Evolutionary conservation across 345 rosid species (phyloP).

Genomic region (Acer negundo): DNA sequence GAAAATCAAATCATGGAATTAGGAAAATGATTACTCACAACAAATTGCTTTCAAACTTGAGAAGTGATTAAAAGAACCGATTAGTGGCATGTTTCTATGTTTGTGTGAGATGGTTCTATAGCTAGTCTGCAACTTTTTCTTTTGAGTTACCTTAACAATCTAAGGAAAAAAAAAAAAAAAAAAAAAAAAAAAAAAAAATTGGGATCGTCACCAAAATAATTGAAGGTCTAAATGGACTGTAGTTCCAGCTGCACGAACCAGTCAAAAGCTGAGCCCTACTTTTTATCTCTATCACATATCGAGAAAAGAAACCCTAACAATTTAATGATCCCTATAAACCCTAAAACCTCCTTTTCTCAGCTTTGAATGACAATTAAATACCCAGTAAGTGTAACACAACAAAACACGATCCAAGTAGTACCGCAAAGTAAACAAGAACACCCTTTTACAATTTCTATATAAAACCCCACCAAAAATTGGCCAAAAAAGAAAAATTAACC

Average conservation of each 20-base stretch:
- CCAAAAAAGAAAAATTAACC: no score
- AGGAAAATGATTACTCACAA: neutral
- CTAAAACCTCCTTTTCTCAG: conserved; percentile 8
- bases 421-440: neutral
- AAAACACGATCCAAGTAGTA: neutral
- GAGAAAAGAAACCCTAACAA: conserved; percentile 21
- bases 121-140: neutral
- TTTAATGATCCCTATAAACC: conserved; percentile 10
- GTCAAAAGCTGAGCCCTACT: conserved; percentile 31
- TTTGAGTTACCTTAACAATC: conserved; percentile 16
- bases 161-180: conserved; percentile 7
- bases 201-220: conserved; percentile 25
- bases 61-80: no score
- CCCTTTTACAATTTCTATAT: no score
- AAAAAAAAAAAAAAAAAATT: conserved; percentile 5
- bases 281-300: conserved; percentile 15
- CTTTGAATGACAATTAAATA: neutral
- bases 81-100: neutral
- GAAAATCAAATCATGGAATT: neutral
- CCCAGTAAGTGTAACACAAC: neutral
- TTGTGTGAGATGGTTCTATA: neutral
- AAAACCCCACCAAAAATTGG: neutral
- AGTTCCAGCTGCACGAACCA: conserved; percentile 21
- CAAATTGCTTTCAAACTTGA: no score
- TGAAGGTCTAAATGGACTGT: conserved; percentile 17